phyloP scores from a whole-genome alignment of 176 grass and related monocot species.

The Musa itinerans region DNA sequence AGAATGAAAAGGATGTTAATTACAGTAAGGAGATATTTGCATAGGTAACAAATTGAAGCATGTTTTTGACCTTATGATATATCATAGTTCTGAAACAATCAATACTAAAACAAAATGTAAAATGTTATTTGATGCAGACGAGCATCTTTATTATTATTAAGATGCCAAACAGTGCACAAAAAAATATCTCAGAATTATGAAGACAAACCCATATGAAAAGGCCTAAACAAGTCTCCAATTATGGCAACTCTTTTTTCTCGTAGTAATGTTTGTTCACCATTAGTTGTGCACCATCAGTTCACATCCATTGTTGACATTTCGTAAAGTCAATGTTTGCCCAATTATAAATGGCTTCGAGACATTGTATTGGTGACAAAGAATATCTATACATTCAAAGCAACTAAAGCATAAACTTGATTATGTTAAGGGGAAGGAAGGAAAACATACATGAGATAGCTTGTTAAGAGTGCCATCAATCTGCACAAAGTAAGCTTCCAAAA shows the following conservation, averaged over 20 bases:
- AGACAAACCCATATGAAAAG: too few relatives aligned
- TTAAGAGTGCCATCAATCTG: constrained; percentile 59
- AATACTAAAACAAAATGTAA: too few relatives aligned
- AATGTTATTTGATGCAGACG: too few relatives aligned
- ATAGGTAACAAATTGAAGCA: too few relatives aligned
- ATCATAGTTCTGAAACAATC: too few relatives aligned
- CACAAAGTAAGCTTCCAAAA: constrained; percentile 61
- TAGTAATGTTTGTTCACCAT: background rate
- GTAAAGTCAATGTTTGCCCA: background rate
- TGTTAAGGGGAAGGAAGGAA: background rate
- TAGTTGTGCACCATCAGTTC: background rate
- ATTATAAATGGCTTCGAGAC: background rate
- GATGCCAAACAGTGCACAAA: too few relatives aligned
- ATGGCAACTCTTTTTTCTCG: background rate
- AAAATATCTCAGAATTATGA: too few relatives aligned
- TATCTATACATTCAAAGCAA: background rate
- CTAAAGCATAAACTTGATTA: background rate
- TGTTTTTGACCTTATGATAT: too few relatives aligned
- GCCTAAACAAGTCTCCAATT: background rate
- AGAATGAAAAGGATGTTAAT: background rate
- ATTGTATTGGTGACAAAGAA: background rate
- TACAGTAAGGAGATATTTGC: background rate
- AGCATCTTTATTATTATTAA: too few relatives aligned
- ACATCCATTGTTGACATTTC: too few relatives aligned
- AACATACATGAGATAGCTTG: constrained; percentile 36